Conservation (phyloP, 1,284 basidiomycete genomes). For the Neotropicomus parvogracilis region DNA sequence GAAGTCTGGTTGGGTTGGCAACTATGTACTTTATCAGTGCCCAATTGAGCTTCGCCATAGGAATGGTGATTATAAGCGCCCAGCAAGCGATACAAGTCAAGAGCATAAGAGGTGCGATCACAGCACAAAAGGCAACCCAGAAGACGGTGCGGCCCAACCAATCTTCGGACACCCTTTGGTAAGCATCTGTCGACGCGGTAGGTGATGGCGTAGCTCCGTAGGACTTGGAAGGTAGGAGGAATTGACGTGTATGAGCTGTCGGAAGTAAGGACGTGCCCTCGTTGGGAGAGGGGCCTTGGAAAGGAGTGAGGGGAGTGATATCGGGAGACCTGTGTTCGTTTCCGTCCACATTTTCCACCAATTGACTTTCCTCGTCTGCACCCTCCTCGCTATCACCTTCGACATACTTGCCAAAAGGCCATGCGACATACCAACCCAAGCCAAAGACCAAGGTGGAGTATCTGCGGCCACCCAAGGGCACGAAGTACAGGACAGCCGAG, state of each 20-base stretch:
- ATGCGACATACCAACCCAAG: slow-evolving; percentile 92
- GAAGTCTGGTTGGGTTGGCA: slow-evolving; percentile 78
- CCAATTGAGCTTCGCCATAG: slow-evolving; percentile 98
- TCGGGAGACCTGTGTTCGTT: slow-evolving; percentile 36
- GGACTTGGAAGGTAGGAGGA: slow-evolving; percentile 47
- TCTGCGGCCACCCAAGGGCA: slow-evolving; percentile 77
- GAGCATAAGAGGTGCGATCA: slow-evolving; percentile 89
- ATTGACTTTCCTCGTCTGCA: slow-evolving; percentile 41
- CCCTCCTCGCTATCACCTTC: slow-evolving; percentile 71
- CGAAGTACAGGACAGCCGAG: slow-evolving; percentile 66
- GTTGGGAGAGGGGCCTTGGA: slow-evolving; percentile 26
- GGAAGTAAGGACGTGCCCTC: slow-evolving; percentile 45
- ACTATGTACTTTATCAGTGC: slow-evolving; percentile 84
- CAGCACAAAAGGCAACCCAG: slow-evolving; percentile 69
- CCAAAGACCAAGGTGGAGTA: slow-evolving; percentile 91
- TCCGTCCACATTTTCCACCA: slow-evolving; percentile 31
- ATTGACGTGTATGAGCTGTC: slow-evolving; percentile 28
- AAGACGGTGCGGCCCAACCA: slow-evolving; percentile 73
- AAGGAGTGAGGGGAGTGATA: slow-evolving; percentile 32
- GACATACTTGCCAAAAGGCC: slow-evolving; percentile 99
- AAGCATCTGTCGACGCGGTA: slow-evolving; percentile 33
- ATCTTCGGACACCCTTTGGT: slow-evolving; percentile 40
- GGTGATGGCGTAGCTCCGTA: slow-evolving; percentile 56
- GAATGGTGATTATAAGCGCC: slow-evolving; percentile 90
- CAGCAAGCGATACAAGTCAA: slow-evolving; percentile 87